phyloP scores from a whole-genome alignment of 768 basidiomycete species.

The Boletus reticulatus region DNA sequence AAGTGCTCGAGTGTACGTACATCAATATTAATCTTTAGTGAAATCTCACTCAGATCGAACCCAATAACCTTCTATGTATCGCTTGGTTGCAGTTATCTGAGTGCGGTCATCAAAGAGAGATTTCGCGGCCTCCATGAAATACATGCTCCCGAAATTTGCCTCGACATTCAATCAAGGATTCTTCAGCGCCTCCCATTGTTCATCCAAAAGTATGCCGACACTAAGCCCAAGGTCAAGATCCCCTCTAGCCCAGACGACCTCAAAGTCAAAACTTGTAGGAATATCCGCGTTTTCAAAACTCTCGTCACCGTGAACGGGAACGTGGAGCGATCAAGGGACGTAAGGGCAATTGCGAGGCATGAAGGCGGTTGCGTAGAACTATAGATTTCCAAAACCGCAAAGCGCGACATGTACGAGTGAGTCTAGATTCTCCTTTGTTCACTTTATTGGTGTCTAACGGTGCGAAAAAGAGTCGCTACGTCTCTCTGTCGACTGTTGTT shows the following conservation, averaged over 20 bases:
- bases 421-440: constrained; percentile 27
- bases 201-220: constrained; percentile 76
- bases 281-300: constrained; percentile 12
- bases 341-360: constrained; percentile 50
- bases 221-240: constrained; percentile 50
- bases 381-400: constrained; percentile 65
- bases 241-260: constrained; percentile 57
- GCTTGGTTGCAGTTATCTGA: constrained; percentile 73
- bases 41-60: background rate
- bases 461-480: constrained; percentile 58
- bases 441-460: constrained; percentile 1
- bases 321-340: constrained; percentile 50
- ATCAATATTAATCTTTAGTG: background rate
- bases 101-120: constrained; percentile 67
- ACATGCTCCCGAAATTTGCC: constrained; percentile 40
- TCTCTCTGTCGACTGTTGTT: constrained; percentile 76
- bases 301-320: constrained; percentile 37
- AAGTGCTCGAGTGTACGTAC: constrained; percentile 69
- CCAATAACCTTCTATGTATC: constrained; percentile 63
- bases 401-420: constrained; percentile 87
- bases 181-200: constrained; percentile 84
- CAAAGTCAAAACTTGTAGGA: constrained; percentile 61
- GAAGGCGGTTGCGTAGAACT: constrained; percentile 48
- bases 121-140: constrained; percentile 55
- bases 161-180: constrained; percentile 54